Base-by-base conservation (phyloP, 2,329 filamentous ascomycete genomes). In the Capronia coronata region DNA sequence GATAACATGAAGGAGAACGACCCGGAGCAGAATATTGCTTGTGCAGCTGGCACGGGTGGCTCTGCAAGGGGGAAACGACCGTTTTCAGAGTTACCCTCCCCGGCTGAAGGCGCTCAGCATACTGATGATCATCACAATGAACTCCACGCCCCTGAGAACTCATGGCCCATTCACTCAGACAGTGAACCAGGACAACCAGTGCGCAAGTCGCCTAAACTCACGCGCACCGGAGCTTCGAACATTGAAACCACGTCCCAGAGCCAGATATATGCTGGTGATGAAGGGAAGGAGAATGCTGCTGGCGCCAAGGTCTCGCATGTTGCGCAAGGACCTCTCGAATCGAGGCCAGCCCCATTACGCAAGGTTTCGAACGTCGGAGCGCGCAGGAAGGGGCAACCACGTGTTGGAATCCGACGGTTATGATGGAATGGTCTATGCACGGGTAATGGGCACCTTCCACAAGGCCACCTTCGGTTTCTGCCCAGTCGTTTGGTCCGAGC, bases 1-100 rank as follows among this genome's bases (percentile, higher is more conserved):
- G 63, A 67, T 19, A 66, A 67, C 19, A 64, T 61, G 37, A 75
- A 76, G 63, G 75, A 77, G 61, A 77, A 77, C 51, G 67, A 75
- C 50, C 67, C 68, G 7, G 67, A 66, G 1, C 60, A 68, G 16
- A 23, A 5, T 13, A 30, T 18, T 29, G 13, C 16, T 7, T 43
- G 2, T 38, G 61, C 63, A 2, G 67, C 68, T 1, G 60, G 61
- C 40, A 63, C 66, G 10, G 61, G 65, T 34, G 67, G 67, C 42
- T 67, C 61, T 44, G 58, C 61, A 4, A 63, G 65, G 19, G 65
- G 65, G 2, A 74, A 74, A 59, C 64, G 71, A 1, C 69, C 71
- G 0, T 62, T 74, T 13, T 68, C 70, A 18, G 68, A 71, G 18
- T 61, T 72, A 11, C 61, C 68, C 11, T 61, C 62, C 5, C 55